Evolutionary conservation across 2,329 filamentous ascomycete species (phyloP).

Genomic region (Aspergillus ochraceus): DNA sequence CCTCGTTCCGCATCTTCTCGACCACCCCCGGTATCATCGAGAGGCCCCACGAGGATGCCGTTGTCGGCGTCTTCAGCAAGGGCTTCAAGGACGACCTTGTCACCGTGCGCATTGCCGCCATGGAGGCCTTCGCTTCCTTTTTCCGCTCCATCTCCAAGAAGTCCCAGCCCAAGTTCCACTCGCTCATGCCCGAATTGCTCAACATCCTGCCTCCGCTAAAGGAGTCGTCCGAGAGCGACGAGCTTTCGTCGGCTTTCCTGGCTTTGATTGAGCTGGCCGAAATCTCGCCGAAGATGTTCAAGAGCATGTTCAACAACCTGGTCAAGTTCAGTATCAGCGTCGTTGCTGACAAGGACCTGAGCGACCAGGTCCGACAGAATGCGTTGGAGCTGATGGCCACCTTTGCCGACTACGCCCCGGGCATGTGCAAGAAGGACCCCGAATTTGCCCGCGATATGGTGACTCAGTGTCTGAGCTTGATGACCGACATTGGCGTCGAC

Average conservation of each 20-base stretch:
- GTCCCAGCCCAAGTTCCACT: slow-evolving; percentile 81
- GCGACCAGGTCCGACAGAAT: slow-evolving; percentile 87
- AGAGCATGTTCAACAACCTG: slow-evolving; percentile 85
- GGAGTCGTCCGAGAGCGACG: slow-evolving; percentile 83
- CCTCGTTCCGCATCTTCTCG: slow-evolving; percentile 91
- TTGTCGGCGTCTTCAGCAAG: slow-evolving; percentile 81
- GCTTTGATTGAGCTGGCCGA: slow-evolving; percentile 94
- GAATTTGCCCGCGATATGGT: slow-evolving; percentile 96
- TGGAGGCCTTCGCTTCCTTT: slow-evolving; percentile 96
- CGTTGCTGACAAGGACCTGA: slow-evolving; percentile 92
- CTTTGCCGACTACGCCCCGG: slow-evolving; percentile 90
- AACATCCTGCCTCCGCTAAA: slow-evolving; percentile 95
- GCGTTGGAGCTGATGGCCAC: slow-evolving; percentile 96
- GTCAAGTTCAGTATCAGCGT: slow-evolving; percentile 92
- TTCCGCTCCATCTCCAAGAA: slow-evolving; percentile 91
- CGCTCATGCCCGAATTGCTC: slow-evolving; percentile 83
- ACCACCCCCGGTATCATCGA: slow-evolving; percentile 95
- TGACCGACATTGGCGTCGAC: slow-evolving; percentile 94
- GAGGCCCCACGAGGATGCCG: slow-evolving; percentile 89
- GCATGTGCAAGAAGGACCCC: slow-evolving; percentile 93
- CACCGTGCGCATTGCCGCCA: slow-evolving; percentile 82
- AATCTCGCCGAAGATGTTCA: slow-evolving; percentile 96
- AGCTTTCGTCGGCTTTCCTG: slow-evolving; percentile 84
- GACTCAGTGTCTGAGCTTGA: slow-evolving; percentile 93
- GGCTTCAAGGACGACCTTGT: slow-evolving; percentile 90